Percentiles rank a stretch among this genome's conserved stretches.
Evolutionary conservation across 306 rosid species (phyloP).

Genomic region (Trifolium subterraneum): DNA sequence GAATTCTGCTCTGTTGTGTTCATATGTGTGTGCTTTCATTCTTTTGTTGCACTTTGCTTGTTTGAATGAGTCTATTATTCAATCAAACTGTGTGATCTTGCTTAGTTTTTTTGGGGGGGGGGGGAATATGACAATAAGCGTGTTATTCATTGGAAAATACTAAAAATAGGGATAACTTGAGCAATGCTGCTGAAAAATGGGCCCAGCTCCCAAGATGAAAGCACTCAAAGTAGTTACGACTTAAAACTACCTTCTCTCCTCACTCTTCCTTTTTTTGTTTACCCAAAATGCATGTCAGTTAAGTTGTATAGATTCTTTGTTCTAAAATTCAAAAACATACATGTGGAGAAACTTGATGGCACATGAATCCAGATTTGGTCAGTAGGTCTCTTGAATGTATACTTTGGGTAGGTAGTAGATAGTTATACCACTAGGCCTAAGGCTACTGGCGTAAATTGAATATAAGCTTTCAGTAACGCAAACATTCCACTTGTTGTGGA

Average conservation of each 20-base stretch:
- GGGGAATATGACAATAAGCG: no score
- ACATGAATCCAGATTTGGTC: no score
- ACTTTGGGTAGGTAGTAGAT: neutral
- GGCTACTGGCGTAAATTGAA: neutral
- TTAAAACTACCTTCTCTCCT: neutral
- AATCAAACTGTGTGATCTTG: slow-evolving; percentile 32
- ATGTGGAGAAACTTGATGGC: no score
- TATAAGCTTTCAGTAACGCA: neutral
- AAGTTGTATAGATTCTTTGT: no score
- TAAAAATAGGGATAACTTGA: neutral
- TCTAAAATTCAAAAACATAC: no score
- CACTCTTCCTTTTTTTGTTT: neutral
- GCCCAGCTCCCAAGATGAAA: neutral
- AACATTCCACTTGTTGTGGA: slow-evolving; percentile 11
- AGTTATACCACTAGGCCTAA: neutral
- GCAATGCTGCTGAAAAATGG: neutral
- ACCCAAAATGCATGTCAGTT: no score
- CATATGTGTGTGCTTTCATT: neutral
- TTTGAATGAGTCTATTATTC: slow-evolving; percentile 26
- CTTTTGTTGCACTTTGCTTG: slow-evolving; percentile 17
- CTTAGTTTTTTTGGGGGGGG: neutral
- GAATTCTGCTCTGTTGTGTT: slow-evolving; percentile 17
- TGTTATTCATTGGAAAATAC: slow-evolving; percentile 13
- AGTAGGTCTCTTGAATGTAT: neutral
- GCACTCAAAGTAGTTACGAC: neutral